phyloP scores from a whole-genome alignment of 2,329 filamentous ascomycete species.

The Exophiala oligosperma region DNA sequence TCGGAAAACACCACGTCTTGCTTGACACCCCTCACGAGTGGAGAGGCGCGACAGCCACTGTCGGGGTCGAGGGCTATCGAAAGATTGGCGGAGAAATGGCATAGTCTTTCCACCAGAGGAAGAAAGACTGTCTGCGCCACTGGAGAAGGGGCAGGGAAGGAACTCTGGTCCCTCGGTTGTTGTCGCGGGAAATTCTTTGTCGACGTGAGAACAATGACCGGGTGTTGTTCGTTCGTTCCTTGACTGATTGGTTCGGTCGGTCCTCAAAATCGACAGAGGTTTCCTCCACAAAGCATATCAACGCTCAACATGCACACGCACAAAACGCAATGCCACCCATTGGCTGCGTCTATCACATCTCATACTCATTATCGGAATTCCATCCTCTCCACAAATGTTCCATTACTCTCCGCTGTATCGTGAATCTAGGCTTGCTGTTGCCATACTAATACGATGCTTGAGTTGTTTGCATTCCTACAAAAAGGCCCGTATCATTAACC shows the following conservation, averaged over 20 bases:
- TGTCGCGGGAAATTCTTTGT: slow-evolving; percentile 8
- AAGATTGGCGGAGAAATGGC: slow-evolving; percentile 22
- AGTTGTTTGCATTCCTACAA: slow-evolving; percentile 3
- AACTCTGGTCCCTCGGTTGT: slow-evolving; percentile 29
- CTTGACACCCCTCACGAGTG: slow-evolving; percentile 17
- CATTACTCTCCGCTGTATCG: slow-evolving; percentile 14
- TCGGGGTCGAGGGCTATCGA: slow-evolving; percentile 23
- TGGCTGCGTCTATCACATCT: slow-evolving; percentile 7
- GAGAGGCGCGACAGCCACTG: slow-evolving; percentile 23
- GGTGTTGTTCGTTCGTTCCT: background rate
- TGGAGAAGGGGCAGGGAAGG: slow-evolving; percentile 32
- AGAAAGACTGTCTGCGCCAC: slow-evolving; percentile 22
- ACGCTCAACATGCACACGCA: slow-evolving; percentile 26
- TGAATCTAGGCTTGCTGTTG: slow-evolving; percentile 1
- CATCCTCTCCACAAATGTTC: slow-evolving; percentile 23
- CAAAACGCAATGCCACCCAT: slow-evolving; percentile 23
- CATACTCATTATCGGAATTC: slow-evolving; percentile 19
- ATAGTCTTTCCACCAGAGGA: slow-evolving; percentile 11
- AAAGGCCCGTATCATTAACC: background rate
- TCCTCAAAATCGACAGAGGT: slow-evolving; percentile 3
- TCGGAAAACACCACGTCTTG: slow-evolving; percentile 18
- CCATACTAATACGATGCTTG: background rate
- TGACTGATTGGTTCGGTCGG: slow-evolving; percentile 2
- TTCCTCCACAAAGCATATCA: slow-evolving; percentile 25
- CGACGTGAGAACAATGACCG: background rate